These are phyloP conservation scores for Penicillium argentinense DNA, from an alignment of 495 filamentous ascomycete species.

Conservation along the genomic window DNA sequence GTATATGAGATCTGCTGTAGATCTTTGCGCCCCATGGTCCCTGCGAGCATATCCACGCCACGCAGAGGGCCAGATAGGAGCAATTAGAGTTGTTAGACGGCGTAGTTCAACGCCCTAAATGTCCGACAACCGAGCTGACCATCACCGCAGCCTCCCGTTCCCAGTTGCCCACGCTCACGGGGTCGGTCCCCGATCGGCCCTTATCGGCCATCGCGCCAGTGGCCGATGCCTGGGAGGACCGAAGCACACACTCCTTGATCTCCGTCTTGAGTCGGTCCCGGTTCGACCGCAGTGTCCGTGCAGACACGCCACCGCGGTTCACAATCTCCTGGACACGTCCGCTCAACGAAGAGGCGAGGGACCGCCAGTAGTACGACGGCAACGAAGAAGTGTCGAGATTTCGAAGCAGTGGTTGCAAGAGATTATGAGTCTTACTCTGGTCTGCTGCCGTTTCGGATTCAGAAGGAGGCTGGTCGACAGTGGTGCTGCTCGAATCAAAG, in stretches of 20 bases:
- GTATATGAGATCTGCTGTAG: slow-evolving; percentile 5
- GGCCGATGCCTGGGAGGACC: slow-evolving; percentile 64
- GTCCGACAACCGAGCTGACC: slow-evolving; percentile 71
- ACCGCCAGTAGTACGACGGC: slow-evolving; percentile 88
- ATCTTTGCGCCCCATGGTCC: too few relatives aligned
- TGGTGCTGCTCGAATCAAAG: slow-evolving; percentile 31
- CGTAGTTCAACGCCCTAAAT: slow-evolving; percentile 43
- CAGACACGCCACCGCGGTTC: slow-evolving; percentile 75
- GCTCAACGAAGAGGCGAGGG: slow-evolving; percentile 74
- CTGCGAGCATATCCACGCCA: too few relatives aligned
- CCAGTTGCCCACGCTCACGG: slow-evolving; percentile 57
- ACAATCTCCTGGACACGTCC: slow-evolving; percentile 80
- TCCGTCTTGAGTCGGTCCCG: slow-evolving; percentile 72
- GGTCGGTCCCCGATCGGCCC: slow-evolving; percentile 38
- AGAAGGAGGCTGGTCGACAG: slow-evolving; percentile 3
- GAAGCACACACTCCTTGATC: slow-evolving; percentile 79
- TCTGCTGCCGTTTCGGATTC: slow-evolving; percentile 6
- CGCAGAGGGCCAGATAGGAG: too few relatives aligned
- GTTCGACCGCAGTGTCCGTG: slow-evolving; percentile 75
- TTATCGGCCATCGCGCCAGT: slow-evolving; percentile 40
- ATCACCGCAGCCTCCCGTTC: slow-evolving; percentile 95
- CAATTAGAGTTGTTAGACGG: too few relatives aligned
- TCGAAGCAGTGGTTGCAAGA: slow-evolving; percentile 72
- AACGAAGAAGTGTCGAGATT: slow-evolving; percentile 84
- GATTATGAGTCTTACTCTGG: slow-evolving; percentile 44